phyloP scores from a whole-genome alignment of 2,329 filamentous ascomycete species.

The Fusarium bactridioides region DNA sequence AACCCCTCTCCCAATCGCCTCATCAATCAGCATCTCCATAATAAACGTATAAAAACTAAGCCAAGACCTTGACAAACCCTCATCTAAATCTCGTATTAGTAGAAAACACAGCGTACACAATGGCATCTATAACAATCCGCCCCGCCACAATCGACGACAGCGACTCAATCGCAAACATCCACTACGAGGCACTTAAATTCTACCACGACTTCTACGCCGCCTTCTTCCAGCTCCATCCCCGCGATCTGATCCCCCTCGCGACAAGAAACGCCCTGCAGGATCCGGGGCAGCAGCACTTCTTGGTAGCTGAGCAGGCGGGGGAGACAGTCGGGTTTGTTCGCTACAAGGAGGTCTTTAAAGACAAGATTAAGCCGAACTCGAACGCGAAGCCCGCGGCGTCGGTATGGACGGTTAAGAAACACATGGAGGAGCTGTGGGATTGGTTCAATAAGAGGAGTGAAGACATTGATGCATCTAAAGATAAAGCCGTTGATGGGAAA shows the following conservation, averaged over 20 bases:
- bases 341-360: conserved; percentile 9
- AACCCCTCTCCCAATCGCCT: background rate
- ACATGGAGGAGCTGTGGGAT: conserved; percentile 33
- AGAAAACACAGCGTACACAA: background rate
- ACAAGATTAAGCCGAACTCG: conserved; percentile 6
- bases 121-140: conserved; percentile 25
- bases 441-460: conserved; percentile 20
- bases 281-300: conserved; percentile 11
- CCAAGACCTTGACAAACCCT: background rate
- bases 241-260: conserved; percentile 23
- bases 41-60: conserved; percentile 1
- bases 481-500: conserved; percentile 24
- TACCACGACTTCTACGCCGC: conserved; percentile 37
- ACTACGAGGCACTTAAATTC: conserved; percentile 23
- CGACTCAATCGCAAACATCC: conserved; percentile 27
- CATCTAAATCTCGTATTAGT: too few species aligned
- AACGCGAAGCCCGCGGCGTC: background rate
- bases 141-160: conserved; percentile 27
- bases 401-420: conserved; percentile 23
- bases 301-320: conserved; percentile 28
- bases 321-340: conserved; percentile 29
- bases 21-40: background rate
- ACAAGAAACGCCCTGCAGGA: conserved; percentile 25
- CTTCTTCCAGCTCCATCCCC: conserved; percentile 30
- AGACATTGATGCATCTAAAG: conserved; percentile 29